Percentiles rank a stretch among this genome's conserved stretches.
These are phyloP conservation scores for Taphrina pruni DNA, from an alignment of 1,139 yeast genomes.

Conservation along the genomic window DNA sequence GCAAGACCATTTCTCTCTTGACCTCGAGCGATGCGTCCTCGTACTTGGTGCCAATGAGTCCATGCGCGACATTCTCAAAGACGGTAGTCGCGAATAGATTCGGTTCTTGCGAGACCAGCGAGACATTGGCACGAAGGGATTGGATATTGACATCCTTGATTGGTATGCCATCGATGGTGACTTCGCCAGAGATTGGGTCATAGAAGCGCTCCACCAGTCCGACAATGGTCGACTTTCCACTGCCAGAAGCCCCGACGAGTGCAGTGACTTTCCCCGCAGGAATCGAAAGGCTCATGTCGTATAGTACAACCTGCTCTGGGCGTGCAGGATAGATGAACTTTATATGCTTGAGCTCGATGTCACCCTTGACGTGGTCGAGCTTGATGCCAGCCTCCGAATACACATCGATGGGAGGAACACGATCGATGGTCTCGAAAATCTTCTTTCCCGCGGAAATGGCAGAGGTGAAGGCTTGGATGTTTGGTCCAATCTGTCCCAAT, in stretches of 20 bases:
- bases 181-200: conserved; percentile 52
- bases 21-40: conserved; percentile 56
- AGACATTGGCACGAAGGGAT: conserved; percentile 61
- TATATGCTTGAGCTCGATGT: conserved; percentile 70
- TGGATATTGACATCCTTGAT: conserved; percentile 57
- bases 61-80: conserved; percentile 69
- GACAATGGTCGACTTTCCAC: conserved; percentile 76
- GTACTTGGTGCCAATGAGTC: conserved; percentile 53
- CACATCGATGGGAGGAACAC: conserved; percentile 54
- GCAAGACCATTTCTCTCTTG: conserved; percentile 54
- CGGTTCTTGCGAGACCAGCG: conserved; percentile 76
- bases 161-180: conserved; percentile 56
- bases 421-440: conserved; percentile 56
- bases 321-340: conserved; percentile 86
- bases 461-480: conserved; percentile 53
- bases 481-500: conserved; percentile 56
- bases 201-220: conserved; percentile 63
- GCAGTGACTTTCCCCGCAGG: conserved; percentile 62
- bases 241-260: conserved; percentile 76
- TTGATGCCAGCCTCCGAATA: conserved; percentile 51
- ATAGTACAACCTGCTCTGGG: conserved; percentile 72
- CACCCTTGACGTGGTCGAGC: conserved; percentile 50
- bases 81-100: conserved; percentile 70
- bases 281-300: conserved; percentile 62
- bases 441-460: conserved; percentile 56